Base-by-base conservation (phyloP, 2,329 filamentous ascomycete species). In the Hypoxylon sp. region DNA sequence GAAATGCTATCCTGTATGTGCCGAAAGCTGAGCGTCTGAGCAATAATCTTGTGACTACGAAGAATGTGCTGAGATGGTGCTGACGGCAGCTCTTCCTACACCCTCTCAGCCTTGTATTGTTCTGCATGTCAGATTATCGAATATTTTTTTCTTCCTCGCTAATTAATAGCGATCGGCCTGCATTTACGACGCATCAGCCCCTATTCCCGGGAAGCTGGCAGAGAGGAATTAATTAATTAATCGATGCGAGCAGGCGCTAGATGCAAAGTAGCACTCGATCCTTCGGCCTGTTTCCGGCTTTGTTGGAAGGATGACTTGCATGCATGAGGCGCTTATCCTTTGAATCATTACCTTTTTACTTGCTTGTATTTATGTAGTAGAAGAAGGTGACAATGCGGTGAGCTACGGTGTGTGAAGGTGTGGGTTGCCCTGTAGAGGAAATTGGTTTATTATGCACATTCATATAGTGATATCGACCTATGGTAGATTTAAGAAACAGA, bases 101-200 rank as follows among this genome's bases (percentile, higher is more conserved):
- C 52, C 50, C 43, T 34, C 38, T 49, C 52, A 56, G 56, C 56
- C 52, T 56, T 56, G 44, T 54, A 57, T 56, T 43, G 31, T 37
- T n/a, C 52, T 54, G 56, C 56, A 59, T 51, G 56, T 59, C 49
- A 59, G 52, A 59, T 59, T 59, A 55, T 53, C 42, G 49, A n/a
- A n/a, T n/a, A n/a, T n/a, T n/a, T n/a, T n/a, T n/a, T n/a, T n/a
- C 46, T 53, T 40, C 19, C 32, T 30, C 34, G 25, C 37, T 43
- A 25, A 25, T 25, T 36, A 35, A 49, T 53, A 15, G 46, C 45
- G 52, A 55, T 48, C 42, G 44, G 12, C 34, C 30, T 31, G 8
- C 23, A 31, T 21, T 31, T 35, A 12, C 16, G 35, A 52, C 19
- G 27, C 21, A 21, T 16, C 17, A 31, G 30, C 37, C 36, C 44